phyloP scores from a whole-genome alignment of 345 rosid species.

The Hypericum androsaemum region DNA sequence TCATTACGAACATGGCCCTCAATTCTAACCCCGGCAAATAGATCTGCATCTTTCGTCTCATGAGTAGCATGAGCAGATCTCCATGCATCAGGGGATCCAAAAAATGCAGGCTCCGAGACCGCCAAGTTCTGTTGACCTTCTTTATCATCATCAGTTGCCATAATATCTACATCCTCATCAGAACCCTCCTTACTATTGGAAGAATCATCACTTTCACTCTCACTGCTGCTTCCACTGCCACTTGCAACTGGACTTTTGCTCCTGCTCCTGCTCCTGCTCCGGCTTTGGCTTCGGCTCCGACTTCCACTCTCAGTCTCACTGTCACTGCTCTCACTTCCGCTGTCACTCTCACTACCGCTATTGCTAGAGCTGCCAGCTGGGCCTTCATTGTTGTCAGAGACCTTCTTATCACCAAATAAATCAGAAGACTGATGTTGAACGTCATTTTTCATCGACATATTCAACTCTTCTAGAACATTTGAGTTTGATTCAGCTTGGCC shows the following conservation, averaged over 20 bases:
- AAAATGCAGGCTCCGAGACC: slow-evolving; percentile 25
- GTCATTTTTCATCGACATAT: slow-evolving; percentile 33
- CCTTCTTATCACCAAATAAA: slow-evolving; percentile 49
- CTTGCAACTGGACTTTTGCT: slow-evolving; percentile 36
- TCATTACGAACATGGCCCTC: slow-evolving; percentile 36
- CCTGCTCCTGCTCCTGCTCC: slow-evolving; percentile 30
- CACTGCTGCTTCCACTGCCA: slow-evolving; percentile 79
- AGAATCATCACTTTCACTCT: slow-evolving; percentile 85
- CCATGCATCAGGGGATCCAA: slow-evolving; percentile 26
- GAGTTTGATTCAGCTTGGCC: slow-evolving; percentile 30
- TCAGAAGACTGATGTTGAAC: slow-evolving; percentile 49
- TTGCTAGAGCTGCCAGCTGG: slow-evolving; percentile 70
- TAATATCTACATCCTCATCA: slow-evolving; percentile 93
- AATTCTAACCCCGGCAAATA: slow-evolving; percentile 17
- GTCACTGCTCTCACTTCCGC: slow-evolving; percentile 52
- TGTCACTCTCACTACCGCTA: slow-evolving; percentile 73
- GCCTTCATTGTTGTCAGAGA: slow-evolving; percentile 54
- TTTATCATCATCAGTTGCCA: slow-evolving; percentile 75
- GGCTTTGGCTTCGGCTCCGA: slow-evolving; percentile 42
- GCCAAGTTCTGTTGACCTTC: slow-evolving; percentile 37
- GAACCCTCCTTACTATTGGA: slow-evolving; percentile 79
- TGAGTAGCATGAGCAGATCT: slow-evolving; percentile 23
- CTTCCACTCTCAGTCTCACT: slow-evolving; percentile 62
- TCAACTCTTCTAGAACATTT: slow-evolving; percentile 32
- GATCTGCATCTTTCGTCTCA: slow-evolving; percentile 37